Base-by-base conservation (phyloP, 352 stramenopile genomes). In the Phytophthora cajani region DNA sequence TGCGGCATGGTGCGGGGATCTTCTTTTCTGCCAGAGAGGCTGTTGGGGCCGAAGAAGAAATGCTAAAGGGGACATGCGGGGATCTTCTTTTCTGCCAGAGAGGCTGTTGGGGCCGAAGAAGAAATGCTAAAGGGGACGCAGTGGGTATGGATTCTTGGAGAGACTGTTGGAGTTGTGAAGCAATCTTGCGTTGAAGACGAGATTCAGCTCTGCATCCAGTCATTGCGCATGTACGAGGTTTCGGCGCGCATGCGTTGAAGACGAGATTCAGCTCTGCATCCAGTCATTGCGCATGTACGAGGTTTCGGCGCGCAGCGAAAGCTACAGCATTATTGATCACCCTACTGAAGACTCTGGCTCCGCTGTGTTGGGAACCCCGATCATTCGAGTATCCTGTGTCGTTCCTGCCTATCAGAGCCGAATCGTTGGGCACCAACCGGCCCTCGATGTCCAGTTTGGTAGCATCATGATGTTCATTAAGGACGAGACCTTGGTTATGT, bases 141-240 rank as follows among this genome's bases (percentile, higher is more conserved):
- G 3, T 95, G 88, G 88, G 58, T 80, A 30, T 94, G 84, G 84
- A 73, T 80, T 49, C 55, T 94, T 5, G 85, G 85, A 9, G 42
- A 79, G 14, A 78, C 82, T 12, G 72, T 72, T 69, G 77, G 65
- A 40, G 81, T 81, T 25, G 60, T 95, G 1, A 94, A 90, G 61
- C 89, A 96, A 62, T 94, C 87, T 3, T 96, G 89, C 49, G 80
- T 96, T 8, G 89, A 96, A 72, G 88, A 92, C 27, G 87, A 96
- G 47, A 80, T 94, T 17, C 79, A 91, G 60, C 49, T 96, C 6
- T 75, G 71, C 21, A 51, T 94, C 52, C 72, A 87, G 21, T 84
- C 84, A n/a, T 64, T 93, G 9, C 67, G 44, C 2, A 85, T 96
- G 71, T 66, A 87, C 50, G 87, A 94, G 49, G 52, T 85, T 30